Percentiles rank a stretch among this genome's conserved stretches.
Conservation (phyloP, 352 stramenopile genomes). For the Elongisporangium undulatum region DNA sequence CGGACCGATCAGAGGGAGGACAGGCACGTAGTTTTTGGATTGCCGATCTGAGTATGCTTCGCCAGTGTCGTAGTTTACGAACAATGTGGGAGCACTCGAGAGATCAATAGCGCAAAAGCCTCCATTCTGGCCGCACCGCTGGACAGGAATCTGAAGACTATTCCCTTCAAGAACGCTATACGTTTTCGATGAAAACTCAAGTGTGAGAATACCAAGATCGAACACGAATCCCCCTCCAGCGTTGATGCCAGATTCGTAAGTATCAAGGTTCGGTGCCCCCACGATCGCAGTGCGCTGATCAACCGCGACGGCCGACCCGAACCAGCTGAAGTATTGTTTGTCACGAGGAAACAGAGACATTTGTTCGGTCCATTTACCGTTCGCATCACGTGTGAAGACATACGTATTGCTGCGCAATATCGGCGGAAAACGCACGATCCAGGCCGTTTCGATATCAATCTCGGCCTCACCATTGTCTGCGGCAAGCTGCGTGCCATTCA, state of each 20-base stretch:
- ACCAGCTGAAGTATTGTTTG: conserved; percentile 89
- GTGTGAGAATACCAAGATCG: conserved; percentile 87
- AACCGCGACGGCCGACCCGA: conserved; percentile 83
- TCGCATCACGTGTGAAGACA: conserved; percentile 49
- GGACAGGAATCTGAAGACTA: conserved; percentile 66
- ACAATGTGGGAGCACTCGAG: conserved; percentile 34
- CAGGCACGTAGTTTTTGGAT: conserved; percentile 40
- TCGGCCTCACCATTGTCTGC: conserved; percentile 13
- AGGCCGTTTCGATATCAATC: conserved; percentile 22
- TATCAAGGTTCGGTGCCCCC: conserved; percentile 91
- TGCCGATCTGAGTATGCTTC: conserved; percentile 62
- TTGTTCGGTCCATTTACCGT: conserved; percentile 86
- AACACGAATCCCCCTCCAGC: conserved; percentile 90
- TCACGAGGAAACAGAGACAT: conserved; percentile 87
- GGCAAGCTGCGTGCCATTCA: conserved; percentile 31
- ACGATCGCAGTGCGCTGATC: conserved; percentile 83
- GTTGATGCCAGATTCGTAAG: conserved; percentile 86
- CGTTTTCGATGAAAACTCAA: conserved; percentile 60
- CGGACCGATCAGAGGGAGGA: conserved; percentile 41
- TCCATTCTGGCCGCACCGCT: conserved; percentile 45
- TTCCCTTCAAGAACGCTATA: conserved; percentile 89
- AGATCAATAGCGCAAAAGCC: conserved; percentile 67
- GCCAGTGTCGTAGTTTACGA: conserved; percentile 69
- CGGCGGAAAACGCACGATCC: conserved; percentile 44
- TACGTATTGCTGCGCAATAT: conserved; percentile 65